These are phyloP conservation scores for Penicillium sp. DNA, from an alignment of 2,329 filamentous ascomycete genomes.

Conservation along the genomic window DNA sequence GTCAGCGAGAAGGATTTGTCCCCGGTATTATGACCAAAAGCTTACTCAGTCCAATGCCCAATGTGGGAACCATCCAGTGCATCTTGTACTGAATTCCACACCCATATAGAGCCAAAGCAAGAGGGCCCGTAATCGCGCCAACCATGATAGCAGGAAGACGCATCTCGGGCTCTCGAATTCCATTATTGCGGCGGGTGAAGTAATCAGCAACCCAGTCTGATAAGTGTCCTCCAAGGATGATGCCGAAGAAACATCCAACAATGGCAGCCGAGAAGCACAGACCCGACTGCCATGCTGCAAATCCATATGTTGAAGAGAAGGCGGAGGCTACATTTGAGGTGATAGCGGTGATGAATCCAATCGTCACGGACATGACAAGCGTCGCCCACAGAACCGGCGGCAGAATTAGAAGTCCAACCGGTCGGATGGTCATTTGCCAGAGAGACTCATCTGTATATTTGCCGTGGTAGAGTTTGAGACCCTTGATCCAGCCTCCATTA, in stretches of 20 bases:
- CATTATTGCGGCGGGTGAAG: slow-evolving; percentile 28
- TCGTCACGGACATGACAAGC: slow-evolving; percentile 19
- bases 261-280: slow-evolving; percentile 48
- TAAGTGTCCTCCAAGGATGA: slow-evolving; percentile 50
- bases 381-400: slow-evolving; percentile 20
- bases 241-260: slow-evolving; percentile 32
- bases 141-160: slow-evolving; percentile 18
- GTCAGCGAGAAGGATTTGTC: not conserved
- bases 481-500: slow-evolving; percentile 2
- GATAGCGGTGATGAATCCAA: slow-evolving; percentile 31
- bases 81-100: slow-evolving; percentile 12
- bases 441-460: slow-evolving; percentile 33
- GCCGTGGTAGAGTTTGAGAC: slow-evolving; percentile 19
- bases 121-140: slow-evolving; percentile 9
- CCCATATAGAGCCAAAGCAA: slow-evolving; percentile 11
- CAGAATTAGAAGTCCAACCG: slow-evolving; percentile 14
- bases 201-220: slow-evolving; percentile 34
- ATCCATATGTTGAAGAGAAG: slow-evolving; percentile 24
- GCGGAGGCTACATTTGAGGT: slow-evolving; percentile 17
- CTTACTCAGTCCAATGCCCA: slow-evolving; percentile 14
- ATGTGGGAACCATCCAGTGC: slow-evolving; percentile 15
- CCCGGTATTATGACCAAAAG: not conserved
- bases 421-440: slow-evolving; percentile 16
- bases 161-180: slow-evolving; percentile 37
- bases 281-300: slow-evolving; percentile 40